Conservation (phyloP, 1,284 basidiomycete genomes). For the Ustilago bromivora region DNA sequence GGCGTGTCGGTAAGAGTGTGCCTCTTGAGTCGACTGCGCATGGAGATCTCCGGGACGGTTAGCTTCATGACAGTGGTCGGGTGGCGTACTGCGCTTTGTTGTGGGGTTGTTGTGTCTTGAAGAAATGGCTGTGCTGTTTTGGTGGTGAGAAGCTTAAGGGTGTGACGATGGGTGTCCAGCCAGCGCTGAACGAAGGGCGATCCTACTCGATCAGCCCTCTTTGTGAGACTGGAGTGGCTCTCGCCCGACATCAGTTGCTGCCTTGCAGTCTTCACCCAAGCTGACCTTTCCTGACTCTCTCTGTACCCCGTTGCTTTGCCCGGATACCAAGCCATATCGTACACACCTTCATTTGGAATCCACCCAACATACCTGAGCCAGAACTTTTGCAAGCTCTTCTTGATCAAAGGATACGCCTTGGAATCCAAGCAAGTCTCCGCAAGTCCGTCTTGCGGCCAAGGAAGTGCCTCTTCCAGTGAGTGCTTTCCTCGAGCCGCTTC, state of each 20-base stretch:
- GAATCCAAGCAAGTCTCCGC: slow-evolving; percentile 19
- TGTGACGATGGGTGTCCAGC: slow-evolving; percentile 8
- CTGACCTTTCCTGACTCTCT: slow-evolving; percentile 11
- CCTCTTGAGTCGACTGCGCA: slow-evolving; percentile 26
- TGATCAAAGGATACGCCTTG: slow-evolving; percentile 19
- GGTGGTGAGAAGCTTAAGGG: slow-evolving; percentile 4
- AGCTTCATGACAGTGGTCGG: slow-evolving; percentile 41
- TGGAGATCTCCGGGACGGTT: slow-evolving; percentile 22
- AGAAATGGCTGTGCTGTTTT: slow-evolving; percentile 17
- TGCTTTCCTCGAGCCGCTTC: neutral
- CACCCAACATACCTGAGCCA: slow-evolving; percentile 35
- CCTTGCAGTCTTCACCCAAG: slow-evolving; percentile 22
- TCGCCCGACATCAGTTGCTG: neutral
- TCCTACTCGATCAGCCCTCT: slow-evolving; percentile 15
- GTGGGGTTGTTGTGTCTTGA: slow-evolving; percentile 19
- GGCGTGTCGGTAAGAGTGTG: slow-evolving; percentile 19
- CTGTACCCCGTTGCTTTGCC: slow-evolving; percentile 39
- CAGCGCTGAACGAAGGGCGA: slow-evolving; percentile 47
- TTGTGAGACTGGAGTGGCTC: neutral
- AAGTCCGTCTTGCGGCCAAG: slow-evolving; percentile 39
- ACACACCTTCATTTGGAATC: slow-evolving; percentile 31
- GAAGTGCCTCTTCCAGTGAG: neutral
- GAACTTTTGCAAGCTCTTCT: slow-evolving; percentile 20
- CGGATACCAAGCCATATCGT: slow-evolving; percentile 45
- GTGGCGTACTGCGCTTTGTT: slow-evolving; percentile 20